Percentiles rank a stretch among this genome's conserved stretches.
These are phyloP conservation scores for Perilla frutescens DNA, from an alignment of 257 asterid species.

Conservation along the genomic window DNA sequence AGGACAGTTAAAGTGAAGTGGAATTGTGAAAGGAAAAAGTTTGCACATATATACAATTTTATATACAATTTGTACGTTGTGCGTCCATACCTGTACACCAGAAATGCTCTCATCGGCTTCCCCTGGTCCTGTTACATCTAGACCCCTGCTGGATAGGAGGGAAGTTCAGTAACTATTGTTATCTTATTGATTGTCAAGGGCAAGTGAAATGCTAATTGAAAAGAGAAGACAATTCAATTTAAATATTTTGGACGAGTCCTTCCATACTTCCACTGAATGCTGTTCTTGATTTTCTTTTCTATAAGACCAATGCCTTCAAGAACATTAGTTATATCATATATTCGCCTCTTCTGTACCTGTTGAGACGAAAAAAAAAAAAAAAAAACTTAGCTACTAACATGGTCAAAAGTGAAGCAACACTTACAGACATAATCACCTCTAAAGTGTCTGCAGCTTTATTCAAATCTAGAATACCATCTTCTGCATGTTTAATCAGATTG, in stretches of 20 bases:
- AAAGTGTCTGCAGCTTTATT: constrained; percentile 94
- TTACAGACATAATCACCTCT: constrained; percentile 59
- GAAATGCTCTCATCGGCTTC: constrained; percentile 73
- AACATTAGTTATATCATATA: constrained; percentile 96
- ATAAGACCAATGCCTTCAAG: constrained; percentile 98
- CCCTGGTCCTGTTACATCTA: constrained; percentile 79
- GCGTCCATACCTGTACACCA: constrained; percentile 68
- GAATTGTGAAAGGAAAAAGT: constrained; percentile 3
- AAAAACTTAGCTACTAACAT: constrained; percentile 40
- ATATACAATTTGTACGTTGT: not conserved
- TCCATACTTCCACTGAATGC: constrained; percentile 98
- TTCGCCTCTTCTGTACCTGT: constrained; percentile 98
- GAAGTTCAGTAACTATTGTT: constrained; percentile 35
- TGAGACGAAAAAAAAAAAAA: constrained; percentile 22
- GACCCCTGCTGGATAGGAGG: constrained; percentile 65
- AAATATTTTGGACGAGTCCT: constrained; percentile 6
- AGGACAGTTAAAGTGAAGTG: constrained; percentile 6
- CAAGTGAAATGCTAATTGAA: constrained; percentile 26
- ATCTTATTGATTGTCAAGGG: constrained; percentile 29
- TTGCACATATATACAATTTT: constrained; percentile 9
- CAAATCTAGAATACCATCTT: constrained; percentile 94
- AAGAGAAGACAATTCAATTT: constrained; percentile 10
- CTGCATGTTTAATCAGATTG: constrained; percentile 88
- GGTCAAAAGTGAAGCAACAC: constrained; percentile 32
- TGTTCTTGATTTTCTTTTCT: constrained; percentile 94